Base-by-base conservation (phyloP, 1,139 yeast species). In the Diutina neorugosa region DNA sequence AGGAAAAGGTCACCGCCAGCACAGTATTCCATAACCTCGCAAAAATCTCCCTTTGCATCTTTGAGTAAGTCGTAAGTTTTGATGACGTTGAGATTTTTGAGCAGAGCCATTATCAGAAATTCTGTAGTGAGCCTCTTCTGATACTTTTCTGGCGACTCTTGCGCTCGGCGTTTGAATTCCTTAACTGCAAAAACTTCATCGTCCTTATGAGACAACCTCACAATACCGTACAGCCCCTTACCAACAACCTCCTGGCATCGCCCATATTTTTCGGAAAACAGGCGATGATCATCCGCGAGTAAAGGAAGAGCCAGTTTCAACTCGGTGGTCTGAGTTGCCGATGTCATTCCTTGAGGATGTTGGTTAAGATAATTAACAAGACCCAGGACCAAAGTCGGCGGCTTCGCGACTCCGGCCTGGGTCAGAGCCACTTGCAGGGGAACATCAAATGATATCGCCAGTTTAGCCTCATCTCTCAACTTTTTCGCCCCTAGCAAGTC, bases 21-120 rank as follows among this genome's bases (percentile, higher is more conserved):
- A 65, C 98, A 93, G 63, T 81, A 93, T 69, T 93, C 97, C 96
- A 93, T 89, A 52, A 93, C 97, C 69, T 90, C 96, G 66, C 95
- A 90, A 66, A 86, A 93, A 60, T 87, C 96, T 43, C 96, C 96
- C 61, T 87, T 86, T 21, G 91, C 88, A 67, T 91, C 97, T 66
- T 86, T 87, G 67, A 91, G 76, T 54, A 93, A 71, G 65, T 93
- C 98, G 57, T 87, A 76, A 0, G 96, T 89, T 60, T 83, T 85
- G 56, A 91, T 89, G 62, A 93, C 90, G 58, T 75, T 74, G 44
- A 65, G 58, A 57, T 75, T 74, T 56, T 74, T 74, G 52, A 75
- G 65, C n/a, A 77, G 73, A 4, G 77, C 71, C n/a, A 74, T 69
- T 44, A 75, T 75, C 59, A 78, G 74, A 59, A 74, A 75, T 57